phyloP scores from a whole-genome alignment of 345 rosid species.

The Bruguiera gymnorhiza region DNA sequence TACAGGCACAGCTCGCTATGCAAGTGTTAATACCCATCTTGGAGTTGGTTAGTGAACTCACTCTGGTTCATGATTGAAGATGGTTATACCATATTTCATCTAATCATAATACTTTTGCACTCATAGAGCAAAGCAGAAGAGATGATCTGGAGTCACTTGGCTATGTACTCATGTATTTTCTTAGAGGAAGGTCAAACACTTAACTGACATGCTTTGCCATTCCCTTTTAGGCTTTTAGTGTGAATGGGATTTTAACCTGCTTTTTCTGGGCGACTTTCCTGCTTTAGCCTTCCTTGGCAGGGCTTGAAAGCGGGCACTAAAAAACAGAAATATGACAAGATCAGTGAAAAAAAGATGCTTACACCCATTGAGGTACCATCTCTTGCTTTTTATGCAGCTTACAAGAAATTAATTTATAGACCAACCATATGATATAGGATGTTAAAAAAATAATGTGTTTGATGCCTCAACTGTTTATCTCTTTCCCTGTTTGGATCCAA shows the following conservation, averaged over 20 bases:
- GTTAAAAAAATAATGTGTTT: not conserved
- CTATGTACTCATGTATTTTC: constrained; percentile 93
- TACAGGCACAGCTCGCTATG: constrained; percentile 97
- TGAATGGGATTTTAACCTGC: constrained; percentile 10
- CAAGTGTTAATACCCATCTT: constrained; percentile 95
- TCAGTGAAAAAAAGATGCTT: constrained; percentile 90
- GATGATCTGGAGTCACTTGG: constrained; percentile 99
- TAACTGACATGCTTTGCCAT: not conserved
- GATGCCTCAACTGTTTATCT: no score
- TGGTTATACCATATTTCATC: not conserved
- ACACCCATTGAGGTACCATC: constrained; percentile 78
- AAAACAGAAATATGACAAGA: constrained; percentile 96
- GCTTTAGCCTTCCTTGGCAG: constrained; percentile 95
- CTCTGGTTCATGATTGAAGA: not conserved
- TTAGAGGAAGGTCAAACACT: constrained; percentile 76
- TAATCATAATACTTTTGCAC: constrained; percentile 5
- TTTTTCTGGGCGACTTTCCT: constrained; percentile 16
- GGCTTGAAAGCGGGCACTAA: constrained; percentile 90
- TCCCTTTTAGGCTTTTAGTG: not conserved
- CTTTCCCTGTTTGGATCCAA: not conserved
- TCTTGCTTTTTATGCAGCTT: not conserved
- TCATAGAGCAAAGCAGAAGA: constrained; percentile 96
- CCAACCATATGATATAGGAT: not conserved
- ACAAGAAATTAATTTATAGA: not conserved
- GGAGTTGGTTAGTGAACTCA: constrained; percentile 69